Evolutionary conservation across 2,329 filamentous ascomycete genomes (phyloP).

Genomic region (Mariannaea sp.): DNA sequence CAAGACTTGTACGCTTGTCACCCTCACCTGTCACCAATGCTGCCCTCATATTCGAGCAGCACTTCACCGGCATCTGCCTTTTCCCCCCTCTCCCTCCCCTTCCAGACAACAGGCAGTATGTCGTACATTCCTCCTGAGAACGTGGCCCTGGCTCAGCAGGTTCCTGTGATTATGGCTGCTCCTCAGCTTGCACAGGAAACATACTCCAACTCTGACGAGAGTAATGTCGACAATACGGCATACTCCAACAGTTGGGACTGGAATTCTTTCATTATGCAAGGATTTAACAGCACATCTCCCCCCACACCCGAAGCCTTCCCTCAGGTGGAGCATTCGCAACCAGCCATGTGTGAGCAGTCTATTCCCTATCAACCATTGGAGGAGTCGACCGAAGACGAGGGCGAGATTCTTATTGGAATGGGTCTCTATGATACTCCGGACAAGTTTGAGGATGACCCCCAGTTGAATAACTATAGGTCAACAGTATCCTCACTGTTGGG

Average conservation of each 20-base stretch:
- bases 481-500: constrained; percentile 61
- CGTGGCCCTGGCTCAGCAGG: constrained; percentile 44
- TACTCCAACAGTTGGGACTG: constrained; percentile 43
- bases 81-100: constrained; percentile 58
- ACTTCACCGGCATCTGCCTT: constrained; percentile 60
- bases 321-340: constrained; percentile 54
- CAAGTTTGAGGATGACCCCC: constrained; percentile 54
- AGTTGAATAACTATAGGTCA: constrained; percentile 59
- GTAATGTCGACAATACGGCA: constrained; percentile 13
- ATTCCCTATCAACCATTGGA: constrained; percentile 56
- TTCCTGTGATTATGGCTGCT: constrained; percentile 32
- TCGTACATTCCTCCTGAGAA: constrained; percentile 48
- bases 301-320: constrained; percentile 65
- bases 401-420: constrained; percentile 80
- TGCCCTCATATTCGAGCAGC: constrained; percentile 61
- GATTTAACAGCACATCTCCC: constrained; percentile 56
- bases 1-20: constrained; percentile 49
- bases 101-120: constrained; percentile 44
- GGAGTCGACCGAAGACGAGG: constrained; percentile 58
- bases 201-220: constrained; percentile 37
- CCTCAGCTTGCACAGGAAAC: constrained; percentile 36
- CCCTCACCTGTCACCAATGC: constrained; percentile 56
- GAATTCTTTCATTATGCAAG: constrained; percentile 52
- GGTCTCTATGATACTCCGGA: constrained; percentile 78
- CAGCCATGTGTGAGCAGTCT: constrained; percentile 54